Conservation (phyloP, 192 early-diverging fungal species). For the Backusella australiensis region DNA sequence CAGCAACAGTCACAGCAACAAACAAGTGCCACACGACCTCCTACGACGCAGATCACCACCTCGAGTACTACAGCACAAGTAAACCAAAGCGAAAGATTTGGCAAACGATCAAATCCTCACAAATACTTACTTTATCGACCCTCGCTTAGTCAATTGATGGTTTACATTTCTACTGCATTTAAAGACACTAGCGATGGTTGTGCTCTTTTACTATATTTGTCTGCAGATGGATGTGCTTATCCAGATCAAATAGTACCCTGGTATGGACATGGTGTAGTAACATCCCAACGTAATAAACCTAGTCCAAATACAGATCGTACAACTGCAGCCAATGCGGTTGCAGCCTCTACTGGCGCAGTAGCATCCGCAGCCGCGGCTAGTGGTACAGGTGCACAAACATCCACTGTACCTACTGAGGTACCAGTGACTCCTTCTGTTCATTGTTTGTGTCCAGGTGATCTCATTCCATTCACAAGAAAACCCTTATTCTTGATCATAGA, state of each 20-base stretch:
- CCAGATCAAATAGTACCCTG: conserved; percentile 31
- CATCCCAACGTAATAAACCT: conserved; percentile 56
- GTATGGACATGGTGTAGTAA: conserved; percentile 77
- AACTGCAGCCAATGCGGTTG: background rate
- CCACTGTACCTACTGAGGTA: background rate
- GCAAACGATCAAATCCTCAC: conserved; percentile 57
- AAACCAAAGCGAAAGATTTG: background rate
- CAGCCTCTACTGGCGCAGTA: background rate
- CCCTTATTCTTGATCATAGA: conserved; percentile 94
- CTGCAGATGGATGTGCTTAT: conserved; percentile 72
- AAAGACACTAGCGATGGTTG: conserved; percentile 90
- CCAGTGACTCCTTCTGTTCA: conserved; percentile 45
- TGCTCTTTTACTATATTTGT: conserved; percentile 85
- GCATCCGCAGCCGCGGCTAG: background rate
- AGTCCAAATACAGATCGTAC: conserved; percentile 41
- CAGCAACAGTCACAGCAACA: background rate
- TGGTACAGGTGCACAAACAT: background rate
- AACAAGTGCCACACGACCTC: background rate
- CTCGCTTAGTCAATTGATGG: conserved; percentile 85
- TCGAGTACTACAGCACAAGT: conserved; percentile 1
- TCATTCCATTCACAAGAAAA: conserved; percentile 93
- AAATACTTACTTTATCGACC: conserved; percentile 95
- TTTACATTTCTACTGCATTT: conserved; percentile 91
- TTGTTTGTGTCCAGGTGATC: conserved; percentile 85
- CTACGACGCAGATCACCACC: background rate